phyloP scores from a whole-genome alignment of 148 eudicot species.

The Chenopodium formosanum region DNA sequence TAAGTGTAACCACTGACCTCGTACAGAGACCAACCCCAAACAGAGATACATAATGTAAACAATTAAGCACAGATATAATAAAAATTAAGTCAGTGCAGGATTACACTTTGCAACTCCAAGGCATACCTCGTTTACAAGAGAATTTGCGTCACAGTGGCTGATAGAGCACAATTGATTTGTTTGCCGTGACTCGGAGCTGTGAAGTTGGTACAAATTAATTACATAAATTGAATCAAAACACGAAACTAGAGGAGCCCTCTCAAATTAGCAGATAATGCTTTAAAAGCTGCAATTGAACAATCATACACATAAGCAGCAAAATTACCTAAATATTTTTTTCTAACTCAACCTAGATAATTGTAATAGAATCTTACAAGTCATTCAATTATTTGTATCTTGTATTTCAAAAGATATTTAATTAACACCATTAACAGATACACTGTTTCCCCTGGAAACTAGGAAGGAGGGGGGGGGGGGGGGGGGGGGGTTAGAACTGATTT shows the following conservation, averaged over 20 bases:
- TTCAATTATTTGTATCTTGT: not conserved
- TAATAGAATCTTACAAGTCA: not conserved
- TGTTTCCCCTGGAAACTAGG: not conserved
- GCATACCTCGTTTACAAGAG: constrained; percentile 93
- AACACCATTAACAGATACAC: not conserved
- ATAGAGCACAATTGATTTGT: constrained; percentile 94
- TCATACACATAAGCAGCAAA: not conserved
- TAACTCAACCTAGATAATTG: not conserved
- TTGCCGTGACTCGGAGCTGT: constrained; percentile 91
- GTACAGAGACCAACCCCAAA: constrained; percentile 1
- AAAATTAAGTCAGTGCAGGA: not conserved
- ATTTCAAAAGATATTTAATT: too few species aligned
- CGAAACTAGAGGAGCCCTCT: not conserved
- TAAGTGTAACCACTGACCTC: not conserved
- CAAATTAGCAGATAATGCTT: not conserved
- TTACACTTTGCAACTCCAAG: not conserved
- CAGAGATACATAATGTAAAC: not conserved
- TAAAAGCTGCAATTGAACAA: not conserved
- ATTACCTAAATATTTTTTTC: not conserved
- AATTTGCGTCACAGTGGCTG: constrained; percentile 86
- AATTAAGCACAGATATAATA: not conserved
- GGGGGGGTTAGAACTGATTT: too few species aligned
- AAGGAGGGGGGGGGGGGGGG: not conserved
- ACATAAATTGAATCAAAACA: not conserved
- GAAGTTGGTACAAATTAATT: constrained; percentile 26